Percentiles rank a stretch among this genome's conserved stretches.
Evolutionary conservation across 805 yeast genomes (phyloP).

Genomic region (Ogataea pini): DNA sequence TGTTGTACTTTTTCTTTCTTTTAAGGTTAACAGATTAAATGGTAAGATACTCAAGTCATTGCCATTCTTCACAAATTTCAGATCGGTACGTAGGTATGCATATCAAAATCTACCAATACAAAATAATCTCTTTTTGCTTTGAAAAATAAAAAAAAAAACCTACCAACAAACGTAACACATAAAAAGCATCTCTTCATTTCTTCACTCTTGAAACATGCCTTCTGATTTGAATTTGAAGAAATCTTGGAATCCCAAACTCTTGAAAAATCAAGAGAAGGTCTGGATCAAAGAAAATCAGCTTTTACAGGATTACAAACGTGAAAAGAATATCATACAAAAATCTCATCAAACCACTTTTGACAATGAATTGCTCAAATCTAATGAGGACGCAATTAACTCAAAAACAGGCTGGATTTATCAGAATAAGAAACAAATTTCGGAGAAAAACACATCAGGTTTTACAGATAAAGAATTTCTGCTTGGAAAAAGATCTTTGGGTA

Average conservation of each 20-base stretch:
- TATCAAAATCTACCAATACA: too few relatives aligned
- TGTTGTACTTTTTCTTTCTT: too few relatives aligned
- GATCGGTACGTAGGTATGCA: too few relatives aligned
- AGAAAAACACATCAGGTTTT: neutral
- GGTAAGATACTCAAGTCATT: too few relatives aligned
- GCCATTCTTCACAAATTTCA: too few relatives aligned
- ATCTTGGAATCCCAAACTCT: constrained; percentile 93
- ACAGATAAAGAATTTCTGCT: neutral
- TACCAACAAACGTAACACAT: too few relatives aligned
- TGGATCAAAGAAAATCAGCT: constrained; percentile 82
- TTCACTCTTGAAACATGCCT: constrained; percentile 37
- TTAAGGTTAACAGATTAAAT: too few relatives aligned
- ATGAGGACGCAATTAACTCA: neutral
- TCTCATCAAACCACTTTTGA: neutral
- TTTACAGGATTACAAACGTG: constrained; percentile 64
- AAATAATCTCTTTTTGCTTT: too few relatives aligned
- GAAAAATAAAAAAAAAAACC: too few relatives aligned
- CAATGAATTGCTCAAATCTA: neutral
- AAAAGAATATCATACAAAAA: constrained; percentile 66
- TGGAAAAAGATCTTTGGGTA: neutral
- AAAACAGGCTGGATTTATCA: neutral
- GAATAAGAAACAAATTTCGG: too few relatives aligned
- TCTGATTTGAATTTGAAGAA: constrained; percentile 87
- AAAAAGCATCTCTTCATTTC: too few relatives aligned
- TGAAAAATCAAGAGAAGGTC: constrained; percentile 82